These are phyloP conservation scores for Aspergillus sp. DNA, from an alignment of 2,329 filamentous ascomycete species.

Conservation along the genomic window DNA sequence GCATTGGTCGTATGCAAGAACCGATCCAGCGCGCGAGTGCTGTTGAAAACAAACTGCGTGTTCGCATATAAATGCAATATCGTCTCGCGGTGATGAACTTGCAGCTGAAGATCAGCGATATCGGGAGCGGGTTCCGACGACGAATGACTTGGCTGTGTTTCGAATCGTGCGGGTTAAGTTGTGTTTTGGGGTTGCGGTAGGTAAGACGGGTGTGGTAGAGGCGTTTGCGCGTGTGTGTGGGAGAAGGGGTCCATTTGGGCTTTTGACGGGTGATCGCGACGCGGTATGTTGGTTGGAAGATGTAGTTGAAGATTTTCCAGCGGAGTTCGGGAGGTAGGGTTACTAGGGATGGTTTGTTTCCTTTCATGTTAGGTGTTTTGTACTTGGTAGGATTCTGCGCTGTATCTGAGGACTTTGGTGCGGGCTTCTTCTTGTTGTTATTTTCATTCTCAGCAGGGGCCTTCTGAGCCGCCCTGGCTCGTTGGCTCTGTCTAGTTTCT, in stretches of 20 bases:
- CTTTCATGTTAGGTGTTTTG: neutral
- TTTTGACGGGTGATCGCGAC: constrained; percentile 25
- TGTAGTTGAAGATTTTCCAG: constrained; percentile 59
- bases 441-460: neutral
- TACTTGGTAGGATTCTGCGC: neutral
- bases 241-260: constrained; percentile 52
- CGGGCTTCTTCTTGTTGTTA: no score
- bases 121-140: neutral
- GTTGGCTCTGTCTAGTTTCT: neutral
- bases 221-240: constrained; percentile 61
- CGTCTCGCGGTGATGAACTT: constrained; percentile 56
- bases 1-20: constrained; percentile 44
- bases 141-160: neutral
- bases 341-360: neutral
- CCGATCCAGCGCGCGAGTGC: constrained; percentile 7
- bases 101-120: constrained; percentile 57
- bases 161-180: neutral
- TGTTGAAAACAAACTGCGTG: constrained; percentile 18
- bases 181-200: constrained; percentile 6
- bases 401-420: no score
- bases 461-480: neutral
- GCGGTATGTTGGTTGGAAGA: constrained; percentile 41
- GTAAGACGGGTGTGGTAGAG: constrained; percentile 49
- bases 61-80: constrained; percentile 55
- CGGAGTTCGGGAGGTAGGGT: constrained; percentile 61